A percentile compares a stretch with the other conserved stretches of the same genome.
Evolutionary conservation across 257 asterid genomes (phyloP).

Genomic region (Buddleja alternifolia): DNA sequence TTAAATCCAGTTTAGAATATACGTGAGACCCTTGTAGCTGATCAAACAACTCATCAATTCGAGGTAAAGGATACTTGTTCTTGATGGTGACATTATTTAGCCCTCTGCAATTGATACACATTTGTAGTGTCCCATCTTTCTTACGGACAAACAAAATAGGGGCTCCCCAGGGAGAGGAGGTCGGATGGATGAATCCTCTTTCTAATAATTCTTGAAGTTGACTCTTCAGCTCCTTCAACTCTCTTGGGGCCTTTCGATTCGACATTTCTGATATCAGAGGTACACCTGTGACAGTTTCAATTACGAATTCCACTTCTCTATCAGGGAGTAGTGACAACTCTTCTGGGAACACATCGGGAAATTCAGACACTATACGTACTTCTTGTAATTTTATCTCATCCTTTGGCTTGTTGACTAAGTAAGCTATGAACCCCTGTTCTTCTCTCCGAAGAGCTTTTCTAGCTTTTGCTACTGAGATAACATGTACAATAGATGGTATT

Average conservation of each 20-base stretch:
- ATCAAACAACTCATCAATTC: background rate
- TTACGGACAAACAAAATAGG: background rate
- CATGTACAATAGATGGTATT: too few species aligned
- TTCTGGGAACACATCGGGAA: too few species aligned
- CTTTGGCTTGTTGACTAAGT: background rate
- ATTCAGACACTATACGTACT: too few species aligned
- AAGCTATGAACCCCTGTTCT: background rate
- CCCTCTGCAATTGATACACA: background rate
- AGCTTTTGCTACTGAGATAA: background rate
- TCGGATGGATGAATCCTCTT: background rate
- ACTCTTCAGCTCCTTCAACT: too few species aligned
- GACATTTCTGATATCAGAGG: too few species aligned
- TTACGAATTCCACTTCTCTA: too few species aligned
- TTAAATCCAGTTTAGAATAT: too few species aligned
- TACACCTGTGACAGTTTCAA: too few species aligned
- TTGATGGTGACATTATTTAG: background rate
- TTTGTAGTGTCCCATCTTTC: background rate
- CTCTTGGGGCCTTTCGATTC: too few species aligned
- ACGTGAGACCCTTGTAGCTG: too few species aligned
- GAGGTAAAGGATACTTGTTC: background rate
- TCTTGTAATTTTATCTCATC: background rate
- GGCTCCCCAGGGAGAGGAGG: background rate
- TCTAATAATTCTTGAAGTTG: too few species aligned
- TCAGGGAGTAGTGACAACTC: too few species aligned
- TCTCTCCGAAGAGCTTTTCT: background rate